These are phyloP conservation scores for Suhomyces vadensis DNA, from an alignment of 805 yeast species.

Conservation along the genomic window DNA sequence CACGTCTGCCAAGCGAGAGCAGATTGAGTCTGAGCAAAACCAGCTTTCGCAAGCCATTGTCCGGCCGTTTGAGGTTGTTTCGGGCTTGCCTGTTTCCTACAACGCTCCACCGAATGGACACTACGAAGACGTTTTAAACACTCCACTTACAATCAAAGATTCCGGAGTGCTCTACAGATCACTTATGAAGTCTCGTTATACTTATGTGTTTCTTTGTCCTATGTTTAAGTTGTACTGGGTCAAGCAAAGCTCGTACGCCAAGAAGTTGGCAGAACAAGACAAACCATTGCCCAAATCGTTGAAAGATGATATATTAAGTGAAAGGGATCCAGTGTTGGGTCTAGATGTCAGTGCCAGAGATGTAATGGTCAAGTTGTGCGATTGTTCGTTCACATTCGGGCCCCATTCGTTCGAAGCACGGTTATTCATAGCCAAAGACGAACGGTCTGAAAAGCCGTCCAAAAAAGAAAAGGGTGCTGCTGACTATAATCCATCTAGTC, in stretches of 20 bases:
- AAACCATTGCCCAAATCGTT: conserved; percentile 34
- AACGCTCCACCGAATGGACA: conserved; percentile 62
- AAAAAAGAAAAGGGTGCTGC: conserved; percentile 13
- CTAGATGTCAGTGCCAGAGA: conserved; percentile 64
- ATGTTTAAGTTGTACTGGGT: conserved; percentile 84
- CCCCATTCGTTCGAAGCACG: conserved; percentile 81
- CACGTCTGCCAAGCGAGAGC: conserved; percentile 42
- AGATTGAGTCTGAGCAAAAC: conserved; percentile 44
- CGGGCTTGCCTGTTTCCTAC: conserved; percentile 66
- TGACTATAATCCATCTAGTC: too few species aligned
- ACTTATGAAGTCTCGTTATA: conserved; percentile 67
- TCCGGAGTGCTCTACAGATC: conserved; percentile 73
- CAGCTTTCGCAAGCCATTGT: conserved; percentile 36
- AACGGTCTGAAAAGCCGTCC: conserved; percentile 42
- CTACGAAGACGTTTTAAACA: conserved; percentile 50
- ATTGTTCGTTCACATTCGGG: conserved; percentile 69
- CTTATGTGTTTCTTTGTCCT: conserved; percentile 56
- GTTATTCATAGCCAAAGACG: conserved; percentile 83
- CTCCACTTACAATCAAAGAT: conserved; percentile 70
- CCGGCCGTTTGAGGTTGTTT: conserved; percentile 66
- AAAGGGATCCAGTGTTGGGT: conserved; percentile 37
- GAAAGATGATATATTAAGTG: conserved; percentile 19
- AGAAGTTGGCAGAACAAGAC: conserved; percentile 40
- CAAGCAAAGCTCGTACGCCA: conserved; percentile 60
- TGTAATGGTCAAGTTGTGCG: conserved; percentile 85